Evolutionary conservation across 129 eudicot species (phyloP), one percentile per base, ranked within the genome.

Genomic region (Saussurea involucrata): DNA sequence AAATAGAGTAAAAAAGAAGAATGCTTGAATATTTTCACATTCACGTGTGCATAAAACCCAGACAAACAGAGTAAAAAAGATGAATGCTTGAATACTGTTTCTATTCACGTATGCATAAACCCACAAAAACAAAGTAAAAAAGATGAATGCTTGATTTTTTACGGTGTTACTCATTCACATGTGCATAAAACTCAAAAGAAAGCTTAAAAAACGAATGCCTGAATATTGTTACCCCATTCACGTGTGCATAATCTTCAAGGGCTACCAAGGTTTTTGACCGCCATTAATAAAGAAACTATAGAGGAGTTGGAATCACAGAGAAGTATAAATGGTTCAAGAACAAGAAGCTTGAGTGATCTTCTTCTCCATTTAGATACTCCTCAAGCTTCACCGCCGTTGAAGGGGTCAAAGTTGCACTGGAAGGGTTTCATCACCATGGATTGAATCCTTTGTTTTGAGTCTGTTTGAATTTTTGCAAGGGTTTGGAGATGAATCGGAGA

Each of bases 191-290:
- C 60, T 49, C 22, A 17, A 7, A 49, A 17, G 13, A 44, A 7
- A 15, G 2, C 2, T 44, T 12, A 44, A 3, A 49, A 49, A 49
- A 49, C 17, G 60, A 49, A 4, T 49, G 60, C 60, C n/a, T 49
- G 46, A 37, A 49, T 17, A 49, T 8, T 17, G 60, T 49, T 15
- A 4, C 60, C 57, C 21, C 58, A 46, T 46, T 46, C 58, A 46
- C 12, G 22, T 49, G 60, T 88, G 24, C 92, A 93, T 76, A 90
- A 93, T 80, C 92, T 93, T 13, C 82, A 85, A 71, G 98, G 98
- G 66, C 96, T 94, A 22, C 98, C 98, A 22, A 90, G 97, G 81
- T 90, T 90, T 67, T 85, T 90, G 60, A 88, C 90, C 85, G 88
- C 98, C 32, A 93, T 93, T 57, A 88, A 85, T 10, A 97, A 93